phyloP scores from a whole-genome alignment of 352 stramenopile species.

The Pythium rhizo-oryzae region DNA sequence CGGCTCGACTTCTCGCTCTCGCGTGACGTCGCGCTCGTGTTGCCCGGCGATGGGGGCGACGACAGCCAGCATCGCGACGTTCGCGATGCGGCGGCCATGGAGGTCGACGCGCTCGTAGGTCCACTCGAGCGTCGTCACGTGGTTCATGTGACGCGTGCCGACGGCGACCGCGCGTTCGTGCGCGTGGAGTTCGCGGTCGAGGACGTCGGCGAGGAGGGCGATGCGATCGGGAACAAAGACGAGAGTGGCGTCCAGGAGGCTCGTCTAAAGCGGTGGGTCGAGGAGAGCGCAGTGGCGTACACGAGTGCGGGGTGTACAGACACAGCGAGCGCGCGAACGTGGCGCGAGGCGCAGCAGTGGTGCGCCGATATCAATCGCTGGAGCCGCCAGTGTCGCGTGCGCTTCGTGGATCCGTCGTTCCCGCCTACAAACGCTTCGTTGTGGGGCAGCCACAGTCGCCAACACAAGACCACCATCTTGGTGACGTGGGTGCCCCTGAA shows the following conservation, averaged over 20 bases:
- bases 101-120: conserved; percentile 37
- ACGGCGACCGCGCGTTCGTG: conserved; percentile 42
- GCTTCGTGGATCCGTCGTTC: conserved; percentile 52
- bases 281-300: conserved; percentile 8
- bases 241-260: neutral
- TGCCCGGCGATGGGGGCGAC: too few relatives aligned
- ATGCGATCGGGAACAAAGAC: neutral
- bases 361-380: conserved; percentile 47
- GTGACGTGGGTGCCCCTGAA: conserved; percentile 22
- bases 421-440: conserved; percentile 11
- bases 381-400: conserved; percentile 27
- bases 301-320: neutral
- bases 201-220: neutral
- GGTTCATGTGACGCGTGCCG: conserved; percentile 33
- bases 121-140: conserved; percentile 43
- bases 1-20: conserved; percentile 50
- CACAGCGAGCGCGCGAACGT: neutral
- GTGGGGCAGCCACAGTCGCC: neutral
- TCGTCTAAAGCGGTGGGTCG: conserved; percentile 1
- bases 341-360: neutral
- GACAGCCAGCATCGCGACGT: too few relatives aligned
- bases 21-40: conserved; percentile 35
- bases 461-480: neutral
- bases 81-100: neutral
- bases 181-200: conserved; percentile 40